Percentiles rank a stretch among this genome's conserved stretches.
Conservation (phyloP, 306 rosid species). For the Prunus kanzakura region DNA sequence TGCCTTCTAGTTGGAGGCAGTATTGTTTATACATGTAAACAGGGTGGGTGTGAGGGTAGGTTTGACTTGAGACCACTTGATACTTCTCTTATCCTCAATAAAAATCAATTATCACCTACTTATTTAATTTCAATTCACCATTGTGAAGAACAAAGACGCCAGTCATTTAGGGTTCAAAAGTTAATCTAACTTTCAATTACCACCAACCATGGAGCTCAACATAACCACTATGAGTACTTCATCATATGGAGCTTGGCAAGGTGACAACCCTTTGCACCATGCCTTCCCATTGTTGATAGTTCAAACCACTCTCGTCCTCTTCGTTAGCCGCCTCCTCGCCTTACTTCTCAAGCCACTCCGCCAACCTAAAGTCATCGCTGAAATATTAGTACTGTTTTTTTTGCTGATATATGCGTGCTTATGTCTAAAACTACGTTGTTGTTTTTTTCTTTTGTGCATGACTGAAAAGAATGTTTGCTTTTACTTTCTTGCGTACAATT, state of each 20-base stretch:
- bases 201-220: conserved; percentile 23
- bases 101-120: background rate
- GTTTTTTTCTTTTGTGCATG: background rate
- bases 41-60: too few species aligned
- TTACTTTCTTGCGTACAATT: background rate
- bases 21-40: background rate
- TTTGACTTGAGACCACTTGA: too few species aligned
- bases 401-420: background rate
- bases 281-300: conserved; percentile 73
- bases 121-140: background rate
- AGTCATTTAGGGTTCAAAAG: background rate
- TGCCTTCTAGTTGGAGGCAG: too few species aligned
- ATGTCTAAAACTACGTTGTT: background rate
- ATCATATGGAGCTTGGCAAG: conserved; percentile 82
- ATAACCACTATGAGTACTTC: conserved; percentile 57
- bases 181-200: background rate
- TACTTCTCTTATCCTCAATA: background rate
- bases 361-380: conserved; percentile 86
- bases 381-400: conserved; percentile 47
- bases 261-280: conserved; percentile 66
- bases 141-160: background rate
- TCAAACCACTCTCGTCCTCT: conserved; percentile 48
- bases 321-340: conserved; percentile 51
- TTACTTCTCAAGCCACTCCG: conserved; percentile 75
- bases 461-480: background rate